Conservation (phyloP, 1,284 basidiomycete genomes). For the Cronartium quercuum region DNA sequence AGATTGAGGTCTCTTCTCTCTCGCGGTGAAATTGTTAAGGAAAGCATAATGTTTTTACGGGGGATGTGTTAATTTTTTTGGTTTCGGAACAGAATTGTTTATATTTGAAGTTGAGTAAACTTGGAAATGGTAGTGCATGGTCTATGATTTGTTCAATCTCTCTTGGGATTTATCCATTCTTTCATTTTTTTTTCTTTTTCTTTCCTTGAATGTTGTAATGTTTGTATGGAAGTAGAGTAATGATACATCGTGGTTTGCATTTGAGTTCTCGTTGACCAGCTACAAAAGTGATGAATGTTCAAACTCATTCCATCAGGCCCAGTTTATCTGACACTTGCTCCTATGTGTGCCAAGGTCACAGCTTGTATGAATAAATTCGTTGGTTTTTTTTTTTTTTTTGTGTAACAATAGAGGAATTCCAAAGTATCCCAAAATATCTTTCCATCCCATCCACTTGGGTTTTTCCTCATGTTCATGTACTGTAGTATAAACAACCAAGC, state of each 20-base stretch:
- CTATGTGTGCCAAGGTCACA: too few species aligned
- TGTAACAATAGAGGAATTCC: too few species aligned
- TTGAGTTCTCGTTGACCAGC: not conserved
- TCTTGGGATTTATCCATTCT: not conserved
- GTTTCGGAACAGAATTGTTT: not conserved
- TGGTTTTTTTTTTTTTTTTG: too few species aligned
- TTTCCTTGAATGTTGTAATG: not conserved
- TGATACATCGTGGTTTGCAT: not conserved
- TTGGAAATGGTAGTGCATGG: too few species aligned
- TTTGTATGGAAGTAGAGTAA: not conserved
- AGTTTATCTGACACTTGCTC: too few species aligned
- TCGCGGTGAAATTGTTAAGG: slow-evolving; percentile 19
- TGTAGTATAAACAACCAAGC: too few species aligned
- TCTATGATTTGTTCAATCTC: not conserved
- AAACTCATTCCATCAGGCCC: too few species aligned
- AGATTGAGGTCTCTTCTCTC: slow-evolving; percentile 56
- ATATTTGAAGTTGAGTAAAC: not conserved
- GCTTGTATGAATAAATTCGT: too few species aligned
- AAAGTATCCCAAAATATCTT: too few species aligned
- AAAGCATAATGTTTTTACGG: not conserved
- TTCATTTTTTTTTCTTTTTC: not conserved
- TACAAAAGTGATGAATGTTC: too few species aligned
- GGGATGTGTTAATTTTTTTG: not conserved
- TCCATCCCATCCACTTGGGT: too few species aligned
- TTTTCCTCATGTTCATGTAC: too few species aligned